Conservation (phyloP, 805 yeast species). For the Kodamaea restingae region DNA sequence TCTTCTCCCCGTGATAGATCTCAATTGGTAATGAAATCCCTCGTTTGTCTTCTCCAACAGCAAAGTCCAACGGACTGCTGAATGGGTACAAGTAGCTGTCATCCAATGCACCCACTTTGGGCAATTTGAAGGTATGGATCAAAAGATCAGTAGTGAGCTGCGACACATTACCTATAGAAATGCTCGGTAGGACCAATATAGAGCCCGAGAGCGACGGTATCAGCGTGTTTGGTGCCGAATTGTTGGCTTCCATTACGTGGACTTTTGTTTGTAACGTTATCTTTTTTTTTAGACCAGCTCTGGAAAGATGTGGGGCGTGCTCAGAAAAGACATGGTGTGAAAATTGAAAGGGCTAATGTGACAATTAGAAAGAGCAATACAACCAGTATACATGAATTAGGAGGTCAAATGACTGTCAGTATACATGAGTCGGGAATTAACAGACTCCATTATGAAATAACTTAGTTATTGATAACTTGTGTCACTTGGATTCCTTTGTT, state of each 20-base stretch:
- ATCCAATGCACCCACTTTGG: conserved; percentile 53
- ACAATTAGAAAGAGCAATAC: no score
- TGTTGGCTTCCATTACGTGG: background rate
- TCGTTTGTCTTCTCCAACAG: conserved; percentile 2
- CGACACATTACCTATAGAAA: conserved; percentile 87
- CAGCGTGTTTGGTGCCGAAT: background rate
- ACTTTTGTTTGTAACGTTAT: background rate
- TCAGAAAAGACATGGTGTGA: no score
- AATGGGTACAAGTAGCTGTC: conserved; percentile 71
- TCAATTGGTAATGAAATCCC: conserved; percentile 64
- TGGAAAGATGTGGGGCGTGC: no score
- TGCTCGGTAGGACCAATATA: conserved; percentile 64
- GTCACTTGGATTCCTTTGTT: no score
- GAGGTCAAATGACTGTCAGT: no score
- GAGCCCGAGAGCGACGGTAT: background rate
- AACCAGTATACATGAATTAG: no score
- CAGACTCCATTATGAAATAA: no score
- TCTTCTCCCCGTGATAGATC: conserved; percentile 44
- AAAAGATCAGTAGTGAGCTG: conserved; percentile 76
- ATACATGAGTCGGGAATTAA: no score
- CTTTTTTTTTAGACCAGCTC: no score
- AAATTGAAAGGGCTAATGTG: no score
- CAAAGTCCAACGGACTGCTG: conserved; percentile 68
- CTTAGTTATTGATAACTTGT: no score
- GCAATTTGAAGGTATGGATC: conserved; percentile 55